Evolutionary conservation across 768 basidiomycete genomes (phyloP).

Genomic region (Cystobasidiopsis lactophilus): DNA sequence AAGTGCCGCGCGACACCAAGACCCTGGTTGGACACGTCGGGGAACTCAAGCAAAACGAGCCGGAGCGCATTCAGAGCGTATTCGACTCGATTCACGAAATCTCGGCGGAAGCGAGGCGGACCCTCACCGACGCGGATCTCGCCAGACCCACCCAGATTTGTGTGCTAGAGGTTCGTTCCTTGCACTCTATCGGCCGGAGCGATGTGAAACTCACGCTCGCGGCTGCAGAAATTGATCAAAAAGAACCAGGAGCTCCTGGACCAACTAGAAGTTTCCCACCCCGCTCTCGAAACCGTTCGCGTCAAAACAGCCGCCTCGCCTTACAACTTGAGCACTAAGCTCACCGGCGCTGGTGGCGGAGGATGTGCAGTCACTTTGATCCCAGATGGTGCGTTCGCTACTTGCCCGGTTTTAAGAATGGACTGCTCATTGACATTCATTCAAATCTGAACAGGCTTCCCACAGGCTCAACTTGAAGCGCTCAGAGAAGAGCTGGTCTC

Average conservation of each 20-base stretch:
- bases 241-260: slow-evolving; percentile 77
- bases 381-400: slow-evolving; percentile 50
- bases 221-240: slow-evolving; percentile 46
- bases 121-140: slow-evolving; percentile 50
- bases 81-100: slow-evolving; percentile 63
- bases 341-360: slow-evolving; percentile 94
- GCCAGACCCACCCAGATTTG: slow-evolving; percentile 42
- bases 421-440: background rate
- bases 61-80: slow-evolving; percentile 57
- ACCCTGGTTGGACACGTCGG: slow-evolving; percentile 76
- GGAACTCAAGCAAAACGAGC: slow-evolving; percentile 51
- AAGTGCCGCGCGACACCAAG: slow-evolving; percentile 83
- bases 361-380: slow-evolving; percentile 93
- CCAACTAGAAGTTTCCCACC: slow-evolving; percentile 73
- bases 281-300: slow-evolving; percentile 59
- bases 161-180: slow-evolving; percentile 42
- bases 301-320: slow-evolving; percentile 41
- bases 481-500: slow-evolving; percentile 40
- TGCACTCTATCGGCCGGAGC: background rate
- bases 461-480: slow-evolving; percentile 35
- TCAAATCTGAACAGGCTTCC: slow-evolving; percentile 53
- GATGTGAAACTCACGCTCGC: slow-evolving; percentile 3
- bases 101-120: slow-evolving; percentile 54
- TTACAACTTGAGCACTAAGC: slow-evolving; percentile 61
- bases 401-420: background rate